phyloP scores from a whole-genome alignment of 1,139 yeast genomes.

The Lodderomyces pseudojiufengensis region DNA sequence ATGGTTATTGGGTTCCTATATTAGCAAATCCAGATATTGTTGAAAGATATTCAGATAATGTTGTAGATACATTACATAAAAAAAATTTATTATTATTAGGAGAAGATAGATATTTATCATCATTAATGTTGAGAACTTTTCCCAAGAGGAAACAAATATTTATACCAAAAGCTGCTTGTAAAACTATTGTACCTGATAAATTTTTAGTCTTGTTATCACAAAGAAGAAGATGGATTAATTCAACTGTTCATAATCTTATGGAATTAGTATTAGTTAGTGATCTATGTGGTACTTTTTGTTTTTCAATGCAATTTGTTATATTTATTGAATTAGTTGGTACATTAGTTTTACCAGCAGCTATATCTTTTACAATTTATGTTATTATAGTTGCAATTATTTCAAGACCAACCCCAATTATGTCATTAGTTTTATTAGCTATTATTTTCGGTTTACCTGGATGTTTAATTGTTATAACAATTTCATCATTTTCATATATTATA shows the following conservation, averaged over 20 bases:
- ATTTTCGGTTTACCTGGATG: slow-evolving; percentile 90
- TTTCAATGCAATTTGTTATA: slow-evolving; percentile 95
- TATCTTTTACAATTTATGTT: slow-evolving; percentile 81
- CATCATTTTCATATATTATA: slow-evolving; percentile 66
- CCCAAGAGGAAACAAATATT: slow-evolving; percentile 93
- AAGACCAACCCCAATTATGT: slow-evolving; percentile 78
- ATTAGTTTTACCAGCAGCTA: slow-evolving; percentile 88
- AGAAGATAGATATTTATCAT: slow-evolving; percentile 86
- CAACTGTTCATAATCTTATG: slow-evolving; percentile 93
- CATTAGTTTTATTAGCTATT: slow-evolving; percentile 73
- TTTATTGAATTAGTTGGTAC: slow-evolving; percentile 88
- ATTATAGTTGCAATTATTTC: slow-evolving; percentile 71
- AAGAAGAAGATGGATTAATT: slow-evolving; percentile 97
- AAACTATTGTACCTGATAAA: slow-evolving; percentile 84
- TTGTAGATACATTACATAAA: slow-evolving; percentile 80
- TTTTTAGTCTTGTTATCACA: slow-evolving; percentile 84
- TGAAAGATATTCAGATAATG: slow-evolving; percentile 89
- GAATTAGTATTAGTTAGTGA: slow-evolving; percentile 86
- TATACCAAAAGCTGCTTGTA: slow-evolving; percentile 93
- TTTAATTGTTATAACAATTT: slow-evolving; percentile 83
- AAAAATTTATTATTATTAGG: slow-evolving; percentile 87
- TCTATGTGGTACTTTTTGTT: slow-evolving; percentile 94
- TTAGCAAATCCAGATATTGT: slow-evolving; percentile 95
- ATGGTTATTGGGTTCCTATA: slow-evolving; percentile 96
- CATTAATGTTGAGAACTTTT: slow-evolving; percentile 87